These are phyloP conservation scores for Besnoitia besnoiti DNA, from an alignment of 169 alveolate species.

Conservation along the genomic window DNA sequence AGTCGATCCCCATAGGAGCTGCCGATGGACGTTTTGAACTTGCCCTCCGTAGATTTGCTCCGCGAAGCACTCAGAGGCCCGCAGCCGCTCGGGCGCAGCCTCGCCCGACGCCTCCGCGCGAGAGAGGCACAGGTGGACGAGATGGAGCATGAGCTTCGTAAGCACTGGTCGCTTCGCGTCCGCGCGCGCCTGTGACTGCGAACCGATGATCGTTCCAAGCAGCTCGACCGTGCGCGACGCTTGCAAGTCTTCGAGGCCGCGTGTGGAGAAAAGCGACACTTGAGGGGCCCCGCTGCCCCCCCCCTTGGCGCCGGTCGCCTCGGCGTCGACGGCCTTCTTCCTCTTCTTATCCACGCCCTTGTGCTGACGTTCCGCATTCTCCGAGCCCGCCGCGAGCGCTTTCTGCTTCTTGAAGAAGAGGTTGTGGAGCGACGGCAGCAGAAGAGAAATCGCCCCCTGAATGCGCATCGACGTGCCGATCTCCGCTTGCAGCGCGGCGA, in stretches of 20 bases:
- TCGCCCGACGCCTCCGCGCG: conserved; percentile 34
- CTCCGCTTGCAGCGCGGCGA: neutral
- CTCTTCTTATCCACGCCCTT: neutral
- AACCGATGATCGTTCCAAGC: neutral
- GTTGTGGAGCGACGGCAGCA: neutral
- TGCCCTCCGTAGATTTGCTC: neutral
- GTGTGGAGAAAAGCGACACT: neutral
- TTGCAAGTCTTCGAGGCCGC: neutral
- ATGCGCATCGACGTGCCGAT: neutral
- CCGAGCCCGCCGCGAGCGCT: neutral
- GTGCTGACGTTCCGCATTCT: neutral
- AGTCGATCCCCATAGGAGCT: neutral
- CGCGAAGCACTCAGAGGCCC: neutral
- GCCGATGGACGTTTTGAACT: conserved; percentile 6
- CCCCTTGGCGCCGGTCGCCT: neutral
- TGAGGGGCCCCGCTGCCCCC: neutral
- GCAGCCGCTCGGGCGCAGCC: neutral
- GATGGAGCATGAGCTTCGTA: neutral
- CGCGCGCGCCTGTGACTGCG: conserved; percentile 3
- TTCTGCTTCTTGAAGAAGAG: neutral
- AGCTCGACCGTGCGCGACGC: neutral
- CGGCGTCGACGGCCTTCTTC: neutral
- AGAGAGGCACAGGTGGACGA: neutral
- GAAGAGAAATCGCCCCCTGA: neutral
- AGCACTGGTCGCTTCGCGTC: neutral